Percentiles rank a stretch among this genome's conserved stretches.
Evolutionary conservation across 805 yeast species (phyloP).

Genomic region (Candida khao-thaluensis): DNA sequence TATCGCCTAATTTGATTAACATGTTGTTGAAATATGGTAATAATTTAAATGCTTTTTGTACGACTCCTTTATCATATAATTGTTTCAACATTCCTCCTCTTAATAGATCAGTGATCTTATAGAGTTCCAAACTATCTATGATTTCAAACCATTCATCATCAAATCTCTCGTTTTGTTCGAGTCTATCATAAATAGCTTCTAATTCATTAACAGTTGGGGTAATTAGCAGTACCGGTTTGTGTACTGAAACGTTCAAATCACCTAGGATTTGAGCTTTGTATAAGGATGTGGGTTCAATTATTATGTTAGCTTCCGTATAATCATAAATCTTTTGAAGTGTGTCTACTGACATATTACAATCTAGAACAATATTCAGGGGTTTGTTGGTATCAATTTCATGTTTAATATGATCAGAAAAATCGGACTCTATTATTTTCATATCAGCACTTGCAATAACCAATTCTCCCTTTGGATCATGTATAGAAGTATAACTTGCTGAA

Average conservation of each 20-base stretch:
- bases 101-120: constrained; percentile 38
- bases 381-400: constrained; percentile 36
- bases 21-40: constrained; percentile 71
- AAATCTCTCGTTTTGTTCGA: constrained; percentile 39
- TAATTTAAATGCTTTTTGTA: constrained; percentile 70
- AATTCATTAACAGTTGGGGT: constrained; percentile 76
- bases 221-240: constrained; percentile 43
- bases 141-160: constrained; percentile 73
- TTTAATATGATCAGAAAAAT: constrained; percentile 42
- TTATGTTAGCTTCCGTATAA: constrained; percentile 25
- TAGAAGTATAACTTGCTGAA: constrained; percentile 75
- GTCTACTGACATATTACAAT: constrained; percentile 59
- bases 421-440: constrained; percentile 64
- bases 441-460: constrained; percentile 79
- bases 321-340: constrained; percentile 40
- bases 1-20: constrained; percentile 62
- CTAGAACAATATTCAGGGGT: constrained; percentile 58
- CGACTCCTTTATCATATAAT: constrained; percentile 42
- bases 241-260: constrained; percentile 31
- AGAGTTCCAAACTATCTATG: constrained; percentile 53
- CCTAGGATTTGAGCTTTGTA: constrained; percentile 57
- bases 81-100: constrained; percentile 27
- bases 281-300: constrained; percentile 78
- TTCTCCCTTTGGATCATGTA: constrained; percentile 61
- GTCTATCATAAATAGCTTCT: constrained; percentile 49